Evolutionary conservation across 768 basidiomycete species (phyloP).

Genomic region (Paxillus involutus): DNA sequence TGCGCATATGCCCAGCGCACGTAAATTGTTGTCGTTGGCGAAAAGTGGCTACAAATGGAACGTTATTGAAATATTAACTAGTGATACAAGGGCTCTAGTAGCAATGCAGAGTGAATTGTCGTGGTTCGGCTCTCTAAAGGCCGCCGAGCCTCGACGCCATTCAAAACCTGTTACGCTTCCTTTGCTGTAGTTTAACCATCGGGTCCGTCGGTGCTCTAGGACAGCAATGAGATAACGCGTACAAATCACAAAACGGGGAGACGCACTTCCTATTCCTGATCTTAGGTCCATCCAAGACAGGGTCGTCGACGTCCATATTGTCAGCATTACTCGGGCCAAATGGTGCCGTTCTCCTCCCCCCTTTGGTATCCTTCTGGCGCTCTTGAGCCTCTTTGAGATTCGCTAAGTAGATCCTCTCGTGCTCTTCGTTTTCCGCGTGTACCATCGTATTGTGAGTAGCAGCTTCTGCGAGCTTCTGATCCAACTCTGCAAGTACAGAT

Average conservation of each 20-base stretch:
- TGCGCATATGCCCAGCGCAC: too few relatives aligned
- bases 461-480: constrained; percentile 64
- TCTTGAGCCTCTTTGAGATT: constrained; percentile 63
- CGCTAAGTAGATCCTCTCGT: constrained; percentile 53
- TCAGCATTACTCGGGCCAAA: constrained; percentile 24
- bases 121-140: neutral
- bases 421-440: constrained; percentile 46
- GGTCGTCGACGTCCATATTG: constrained; percentile 71
- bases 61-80: neutral
- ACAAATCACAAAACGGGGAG: neutral
- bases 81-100: constrained; percentile 6
- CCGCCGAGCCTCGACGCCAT: neutral
- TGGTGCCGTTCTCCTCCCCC: constrained; percentile 30
- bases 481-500: constrained; percentile 68
- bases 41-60: too few relatives aligned
- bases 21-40: too few relatives aligned
- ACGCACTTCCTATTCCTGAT: constrained; percentile 66
- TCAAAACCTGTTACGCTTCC: constrained; percentile 61
- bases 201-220: constrained; percentile 39
- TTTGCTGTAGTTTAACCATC: constrained; percentile 42
- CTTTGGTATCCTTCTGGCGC: constrained; percentile 57
- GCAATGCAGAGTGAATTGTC: neutral
- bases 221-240: neutral
- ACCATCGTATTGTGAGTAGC: constrained; percentile 40
- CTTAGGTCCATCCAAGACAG: constrained; percentile 39